Evolutionary conservation across 1,284 basidiomycete species (phyloP).

Genomic region (Mycena sp.): DNA sequence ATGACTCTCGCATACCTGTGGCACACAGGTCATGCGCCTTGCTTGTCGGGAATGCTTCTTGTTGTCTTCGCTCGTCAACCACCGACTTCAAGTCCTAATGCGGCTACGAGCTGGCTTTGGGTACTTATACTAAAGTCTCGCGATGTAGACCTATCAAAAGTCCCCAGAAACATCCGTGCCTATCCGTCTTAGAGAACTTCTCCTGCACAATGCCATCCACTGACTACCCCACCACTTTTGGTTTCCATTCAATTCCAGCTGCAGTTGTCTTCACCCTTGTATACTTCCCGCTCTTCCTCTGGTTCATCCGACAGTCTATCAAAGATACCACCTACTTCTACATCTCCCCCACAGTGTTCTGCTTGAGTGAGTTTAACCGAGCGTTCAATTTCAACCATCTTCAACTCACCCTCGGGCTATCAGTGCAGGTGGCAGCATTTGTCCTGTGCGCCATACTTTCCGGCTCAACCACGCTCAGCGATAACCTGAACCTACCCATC

Average conservation of each 20-base stretch:
- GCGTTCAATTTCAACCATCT: not conserved
- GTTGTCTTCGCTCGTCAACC: too few relatives aligned
- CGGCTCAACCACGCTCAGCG: constrained; percentile 35
- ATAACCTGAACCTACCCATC: constrained; percentile 40
- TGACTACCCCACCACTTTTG: constrained; percentile 49
- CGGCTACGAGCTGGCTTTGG: too few relatives aligned
- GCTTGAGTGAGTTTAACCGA: constrained; percentile 49
- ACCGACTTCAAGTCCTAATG: too few relatives aligned
- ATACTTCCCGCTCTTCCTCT: constrained; percentile 50
- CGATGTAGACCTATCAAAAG: too few relatives aligned
- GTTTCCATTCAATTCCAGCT: constrained; percentile 55
- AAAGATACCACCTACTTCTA: constrained; percentile 52
- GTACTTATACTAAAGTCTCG: too few relatives aligned
- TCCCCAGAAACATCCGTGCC: too few relatives aligned
- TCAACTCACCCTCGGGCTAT: not conserved
- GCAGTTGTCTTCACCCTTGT: constrained; percentile 56
- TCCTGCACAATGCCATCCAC: too few relatives aligned
- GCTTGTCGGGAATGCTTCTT: too few relatives aligned
- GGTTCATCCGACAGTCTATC: constrained; percentile 50
- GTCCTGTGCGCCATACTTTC: constrained; percentile 44
- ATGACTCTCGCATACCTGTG: too few relatives aligned
- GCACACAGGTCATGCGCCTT: too few relatives aligned
- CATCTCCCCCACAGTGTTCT: constrained; percentile 53
- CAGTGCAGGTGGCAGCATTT: constrained; percentile 49
- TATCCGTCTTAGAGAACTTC: too few relatives aligned